Evolutionary conservation across 2,329 filamentous ascomycete species (phyloP).

Genomic region (Colletotrichum kahawae): DNA sequence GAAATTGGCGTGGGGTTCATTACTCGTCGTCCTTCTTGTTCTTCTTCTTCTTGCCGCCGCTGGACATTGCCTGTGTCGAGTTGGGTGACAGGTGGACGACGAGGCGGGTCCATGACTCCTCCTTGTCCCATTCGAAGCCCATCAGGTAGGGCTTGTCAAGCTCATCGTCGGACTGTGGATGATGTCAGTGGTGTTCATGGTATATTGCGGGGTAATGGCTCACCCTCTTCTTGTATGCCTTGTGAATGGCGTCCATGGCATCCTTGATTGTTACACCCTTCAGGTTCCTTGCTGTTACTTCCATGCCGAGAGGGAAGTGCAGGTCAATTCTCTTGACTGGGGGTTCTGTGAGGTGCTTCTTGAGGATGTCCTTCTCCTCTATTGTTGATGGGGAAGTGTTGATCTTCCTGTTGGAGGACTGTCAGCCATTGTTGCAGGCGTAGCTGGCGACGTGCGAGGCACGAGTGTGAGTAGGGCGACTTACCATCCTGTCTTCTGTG

Average conservation of each 20-base stretch:
- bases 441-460: neutral
- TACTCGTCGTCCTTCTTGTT: slow-evolving; percentile 48
- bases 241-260: slow-evolving; percentile 92
- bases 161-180: slow-evolving; percentile 82
- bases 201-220: slow-evolving; percentile 30
- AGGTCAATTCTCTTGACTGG: slow-evolving; percentile 94
- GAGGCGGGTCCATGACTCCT: slow-evolving; percentile 87
- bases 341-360: slow-evolving; percentile 79
- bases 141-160: slow-evolving; percentile 85
- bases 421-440: neutral
- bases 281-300: slow-evolving; percentile 87
- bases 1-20: slow-evolving; percentile 21
- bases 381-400: slow-evolving; percentile 81
- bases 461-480: slow-evolving; percentile 32
- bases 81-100: slow-evolving; percentile 75
- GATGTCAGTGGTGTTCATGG: neutral
- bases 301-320: slow-evolving; percentile 85
- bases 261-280: slow-evolving; percentile 98
- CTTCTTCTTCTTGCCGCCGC: slow-evolving; percentile 69
- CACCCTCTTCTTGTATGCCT: slow-evolving; percentile 96
- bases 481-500: slow-evolving; percentile 88
- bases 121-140: slow-evolving; percentile 96
- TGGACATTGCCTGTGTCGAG: slow-evolving; percentile 50
- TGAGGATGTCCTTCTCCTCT: slow-evolving; percentile 85
- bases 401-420: slow-evolving; percentile 73